A percentile compares a stretch with the other conserved stretches of the same genome.
phyloP scores from a whole-genome alignment of 345 rosid species.

The Microcos paniculata region DNA sequence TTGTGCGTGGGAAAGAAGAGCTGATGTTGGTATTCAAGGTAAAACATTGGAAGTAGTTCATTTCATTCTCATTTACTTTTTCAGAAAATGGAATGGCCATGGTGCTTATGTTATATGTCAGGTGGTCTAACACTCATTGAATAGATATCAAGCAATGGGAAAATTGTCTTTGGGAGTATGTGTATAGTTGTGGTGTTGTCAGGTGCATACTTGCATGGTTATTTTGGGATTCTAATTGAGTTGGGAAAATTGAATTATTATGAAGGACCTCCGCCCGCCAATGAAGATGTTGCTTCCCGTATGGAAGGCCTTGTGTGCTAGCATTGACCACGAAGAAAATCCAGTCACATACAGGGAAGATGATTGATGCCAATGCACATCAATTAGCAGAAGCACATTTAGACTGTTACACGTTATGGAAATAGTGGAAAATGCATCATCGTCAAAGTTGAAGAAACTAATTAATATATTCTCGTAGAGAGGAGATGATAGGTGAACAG shows the following conservation, averaged over 20 bases:
- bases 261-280: constrained; percentile 70
- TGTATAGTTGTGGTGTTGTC: background rate
- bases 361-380: constrained; percentile 4
- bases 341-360: constrained; percentile 20
- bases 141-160: background rate
- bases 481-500: background rate
- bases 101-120: background rate
- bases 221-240: background rate
- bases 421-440: background rate
- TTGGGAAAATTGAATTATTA: constrained; percentile 4
- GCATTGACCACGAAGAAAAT: constrained; percentile 31
- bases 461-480: background rate
- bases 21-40: constrained; percentile 75
- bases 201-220: background rate
- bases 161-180: background rate
- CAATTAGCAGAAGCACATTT: background rate
- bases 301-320: constrained; percentile 76
- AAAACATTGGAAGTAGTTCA: constrained; percentile 5
- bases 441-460: background rate
- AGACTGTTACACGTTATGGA: background rate
- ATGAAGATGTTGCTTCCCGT: constrained; percentile 74
- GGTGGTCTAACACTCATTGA: background rate
- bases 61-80: background rate
- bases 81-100: background rate
- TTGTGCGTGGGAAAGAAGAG: constrained; percentile 62